Base-by-base conservation (phyloP, 306 rosid species). In the Delonix regia region DNA sequence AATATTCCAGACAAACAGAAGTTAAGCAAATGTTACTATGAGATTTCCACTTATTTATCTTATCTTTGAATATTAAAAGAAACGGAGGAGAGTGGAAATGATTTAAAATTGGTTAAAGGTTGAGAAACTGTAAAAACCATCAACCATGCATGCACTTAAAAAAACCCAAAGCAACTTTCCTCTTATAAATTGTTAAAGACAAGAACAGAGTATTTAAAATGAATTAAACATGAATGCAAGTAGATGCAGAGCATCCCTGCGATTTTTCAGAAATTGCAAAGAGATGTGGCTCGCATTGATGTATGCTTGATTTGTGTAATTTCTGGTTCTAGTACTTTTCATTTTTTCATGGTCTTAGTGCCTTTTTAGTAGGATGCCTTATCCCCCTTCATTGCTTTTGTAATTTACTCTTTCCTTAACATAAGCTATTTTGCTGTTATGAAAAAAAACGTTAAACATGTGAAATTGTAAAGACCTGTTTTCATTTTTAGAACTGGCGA, bases 391-490 rank as follows among this genome's bases (percentile, higher is more conserved):
- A 3, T 33, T 4, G 27, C 9, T 38, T 39, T 19, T 21, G 33
- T 39, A 41, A 0, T 21, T 66, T 21, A 44, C 44, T 41, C 51
- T 11, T 66, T 13, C 71, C 33, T n/a, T 19, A 10, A 62, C 24
- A 62, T 4, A 33, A 33, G 45, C 39, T 38, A 49, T 39, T 65
- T 8, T 21, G n/a, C 33, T 21, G n/a, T 66, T 39, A 66, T 39
- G 21, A 16, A 33, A 82, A 74, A 82, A 82, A 8, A 79, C 70
- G 86, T 76, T 77, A 80, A 78, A 79, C 90, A 88, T 78, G 88
- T 73, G 85, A 83, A 85, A 81, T 80, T 85, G 81, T 83, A 84
- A 85, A 83, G 85, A 96, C 99, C 99, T 96, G 98, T 90, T 91
- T 85, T 96, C 99, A 77, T 78, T 89, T 82, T 75, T 89, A 82